Conservation (phyloP, 441 rosid species). For the Populus hybrid region DNA sequence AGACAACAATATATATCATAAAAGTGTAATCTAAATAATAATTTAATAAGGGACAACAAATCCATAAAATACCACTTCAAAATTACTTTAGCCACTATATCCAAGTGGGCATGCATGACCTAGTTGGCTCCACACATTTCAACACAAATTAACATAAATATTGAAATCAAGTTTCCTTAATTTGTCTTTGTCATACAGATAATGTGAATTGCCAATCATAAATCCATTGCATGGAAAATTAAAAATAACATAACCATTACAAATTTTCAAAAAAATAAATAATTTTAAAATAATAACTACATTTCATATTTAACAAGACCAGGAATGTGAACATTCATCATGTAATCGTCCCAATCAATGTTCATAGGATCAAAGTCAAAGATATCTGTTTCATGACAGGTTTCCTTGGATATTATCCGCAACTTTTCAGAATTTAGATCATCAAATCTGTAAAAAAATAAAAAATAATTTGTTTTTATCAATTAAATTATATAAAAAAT, state of each 20-base stretch:
- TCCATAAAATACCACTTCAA: too few relatives aligned
- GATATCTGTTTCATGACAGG: slow-evolving; percentile 11
- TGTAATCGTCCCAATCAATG: slow-evolving; percentile 35
- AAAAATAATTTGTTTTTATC: background rate
- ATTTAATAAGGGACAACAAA: too few relatives aligned
- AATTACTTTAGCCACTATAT: too few relatives aligned
- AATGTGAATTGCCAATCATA: background rate
- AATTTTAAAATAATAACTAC: background rate
- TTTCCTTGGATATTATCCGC: slow-evolving; percentile 21
- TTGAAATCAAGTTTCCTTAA: background rate
- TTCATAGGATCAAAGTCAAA: slow-evolving; percentile 25
- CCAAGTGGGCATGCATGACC: too few relatives aligned
- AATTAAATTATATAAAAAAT: background rate
- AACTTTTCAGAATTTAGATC: slow-evolving; percentile 33
- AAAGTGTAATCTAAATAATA: too few relatives aligned
- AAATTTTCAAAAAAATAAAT: too few relatives aligned
- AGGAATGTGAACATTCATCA: slow-evolving; percentile 27
- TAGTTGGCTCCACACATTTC: too few relatives aligned
- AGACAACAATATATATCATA: too few relatives aligned
- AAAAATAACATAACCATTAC: background rate
- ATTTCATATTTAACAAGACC: slow-evolving; percentile 26
- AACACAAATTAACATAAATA: too few relatives aligned
- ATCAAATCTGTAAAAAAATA: slow-evolving; percentile 23
- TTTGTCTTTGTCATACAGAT: background rate
- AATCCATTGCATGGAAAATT: background rate